Conservation (phyloP, 164 flowering plant genomes). For the Pachysandra terminalis region DNA sequence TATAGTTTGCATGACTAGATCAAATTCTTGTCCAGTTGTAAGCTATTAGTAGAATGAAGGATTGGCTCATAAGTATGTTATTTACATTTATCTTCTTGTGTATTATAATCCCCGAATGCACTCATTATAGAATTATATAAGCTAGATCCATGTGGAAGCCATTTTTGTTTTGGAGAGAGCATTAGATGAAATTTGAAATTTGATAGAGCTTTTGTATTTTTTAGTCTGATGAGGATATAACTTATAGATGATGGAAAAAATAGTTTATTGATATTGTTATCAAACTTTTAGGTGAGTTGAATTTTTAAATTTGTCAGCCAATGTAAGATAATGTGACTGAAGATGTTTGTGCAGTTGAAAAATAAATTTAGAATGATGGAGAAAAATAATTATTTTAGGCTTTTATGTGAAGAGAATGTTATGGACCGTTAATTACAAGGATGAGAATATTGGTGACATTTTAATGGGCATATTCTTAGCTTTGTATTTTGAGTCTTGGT, state of each 20-base stretch:
- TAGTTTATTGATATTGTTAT: constrained; percentile 6
- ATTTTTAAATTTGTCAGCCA: constrained; percentile 42
- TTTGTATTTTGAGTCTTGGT: too few relatives aligned
- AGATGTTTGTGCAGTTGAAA: constrained; percentile 15
- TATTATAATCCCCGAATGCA: constrained; percentile 45
- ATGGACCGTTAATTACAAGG: constrained; percentile 30
- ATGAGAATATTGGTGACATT: constrained; percentile 48
- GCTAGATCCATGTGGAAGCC: constrained; percentile 40
- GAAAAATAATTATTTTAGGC: constrained; percentile 8
- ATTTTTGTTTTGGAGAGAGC: not conserved
- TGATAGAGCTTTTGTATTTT: not conserved
- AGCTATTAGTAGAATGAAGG: constrained; percentile 69
- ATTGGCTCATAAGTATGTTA: constrained; percentile 57
- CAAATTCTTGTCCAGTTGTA: constrained; percentile 30
- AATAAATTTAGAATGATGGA: constrained; percentile 7
- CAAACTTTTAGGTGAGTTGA: constrained; percentile 55
- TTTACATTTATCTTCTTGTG: constrained; percentile 41
- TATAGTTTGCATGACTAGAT: not conserved
- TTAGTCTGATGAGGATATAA: not conserved
- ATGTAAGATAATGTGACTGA: constrained; percentile 42
- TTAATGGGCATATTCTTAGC: constrained; percentile 78
- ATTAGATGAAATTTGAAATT: not conserved
- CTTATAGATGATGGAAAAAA: not conserved
- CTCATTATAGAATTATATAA: constrained; percentile 55
- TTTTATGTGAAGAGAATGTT: constrained; percentile 28